Evolutionary conservation across 179 eudicot genomes (phyloP), one percentile per base, ranked within the genome.

Genomic region (Camellia oleifera): DNA sequence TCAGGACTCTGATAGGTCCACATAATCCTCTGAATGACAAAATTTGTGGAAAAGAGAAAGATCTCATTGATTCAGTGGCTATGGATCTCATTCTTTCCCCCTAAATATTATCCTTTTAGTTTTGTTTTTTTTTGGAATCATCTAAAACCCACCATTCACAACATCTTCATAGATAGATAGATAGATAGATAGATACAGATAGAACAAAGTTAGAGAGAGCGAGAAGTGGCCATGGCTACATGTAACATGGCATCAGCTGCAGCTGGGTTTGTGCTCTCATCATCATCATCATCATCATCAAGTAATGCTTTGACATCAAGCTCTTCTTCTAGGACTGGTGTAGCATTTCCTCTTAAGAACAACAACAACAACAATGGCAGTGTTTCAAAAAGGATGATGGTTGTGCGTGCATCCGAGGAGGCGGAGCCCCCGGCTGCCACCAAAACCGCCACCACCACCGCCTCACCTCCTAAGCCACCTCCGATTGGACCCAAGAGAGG

Each of bases 401-500:
- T 87, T 40, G 89, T 89, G 9, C 80, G 88, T 20, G 90, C 89
- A 9, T 77, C 90, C 40, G 90, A 82, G 9, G 92, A 87, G 18
- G 67, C 77, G 63, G 90, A 86, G 5, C 77, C 88, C 0, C 79
- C 87, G 11, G 72, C 91, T 0, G 46, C 83, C 6, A n/a, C 83
- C 32, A 20, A 75, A 23, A 81, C 75, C 3, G 83, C 66, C 32
- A 20, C 79, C 42, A 81, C 75, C 3, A 85, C 66, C 3, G 83
- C 63, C 0, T 77, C 79, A 14, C 56, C 74, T 44, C 65, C 84
- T 57, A 89, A 87, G 90, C 92, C 92, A 7, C 86, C 92, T 42
- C 92, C 92, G 10, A 78, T 89, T 79, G 92, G 92, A 15, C 92
- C 91, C 23, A 89, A 89, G 89, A 87, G 92, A 61, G 92, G 91